phyloP scores from a whole-genome alignment of 148 eudicot genomes.

The Vaccinium vitisidaea region DNA sequence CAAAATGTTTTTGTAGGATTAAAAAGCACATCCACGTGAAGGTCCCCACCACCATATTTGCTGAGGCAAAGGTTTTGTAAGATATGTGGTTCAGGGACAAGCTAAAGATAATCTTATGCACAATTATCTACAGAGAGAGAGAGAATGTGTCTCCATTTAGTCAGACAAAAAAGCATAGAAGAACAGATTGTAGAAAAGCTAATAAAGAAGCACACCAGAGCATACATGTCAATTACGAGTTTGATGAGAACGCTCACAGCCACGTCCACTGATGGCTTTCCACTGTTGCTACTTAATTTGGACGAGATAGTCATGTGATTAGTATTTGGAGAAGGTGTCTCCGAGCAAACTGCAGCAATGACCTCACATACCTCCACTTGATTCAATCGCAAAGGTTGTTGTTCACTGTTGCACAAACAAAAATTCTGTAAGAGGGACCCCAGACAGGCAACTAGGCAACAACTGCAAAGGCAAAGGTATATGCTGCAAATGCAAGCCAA shows the following conservation, averaged over 20 bases:
- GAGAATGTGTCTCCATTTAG: background rate
- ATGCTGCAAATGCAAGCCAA: background rate
- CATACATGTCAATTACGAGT: constrained; percentile 99
- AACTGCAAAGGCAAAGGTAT: background rate
- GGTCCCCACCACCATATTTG: background rate
- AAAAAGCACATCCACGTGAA: background rate
- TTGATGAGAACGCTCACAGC: constrained; percentile 97
- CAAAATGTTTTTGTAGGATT: background rate
- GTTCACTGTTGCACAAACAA: constrained; percentile 61
- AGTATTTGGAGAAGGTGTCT: constrained; percentile 52
- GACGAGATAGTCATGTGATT: constrained; percentile 69
- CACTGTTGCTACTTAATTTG: constrained; percentile 58
- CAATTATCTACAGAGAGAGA: background rate
- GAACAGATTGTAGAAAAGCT: background rate
- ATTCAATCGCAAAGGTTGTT: constrained; percentile 88
- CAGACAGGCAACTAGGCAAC: background rate
- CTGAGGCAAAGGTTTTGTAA: background rate
- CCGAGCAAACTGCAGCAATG: constrained; percentile 93
- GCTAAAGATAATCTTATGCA: background rate
- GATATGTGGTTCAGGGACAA: background rate
- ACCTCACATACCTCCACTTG: constrained; percentile 89
- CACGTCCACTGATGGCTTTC: constrained; percentile 89
- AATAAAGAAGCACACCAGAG: constrained; percentile 14
- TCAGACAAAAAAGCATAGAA: background rate
- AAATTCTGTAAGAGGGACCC: constrained; percentile 7